A percentile compares a stretch with the other conserved stretches of the same genome.
phyloP scores from a whole-genome alignment of 805 yeast species.

The Kluyveromyces aestuarii region DNA sequence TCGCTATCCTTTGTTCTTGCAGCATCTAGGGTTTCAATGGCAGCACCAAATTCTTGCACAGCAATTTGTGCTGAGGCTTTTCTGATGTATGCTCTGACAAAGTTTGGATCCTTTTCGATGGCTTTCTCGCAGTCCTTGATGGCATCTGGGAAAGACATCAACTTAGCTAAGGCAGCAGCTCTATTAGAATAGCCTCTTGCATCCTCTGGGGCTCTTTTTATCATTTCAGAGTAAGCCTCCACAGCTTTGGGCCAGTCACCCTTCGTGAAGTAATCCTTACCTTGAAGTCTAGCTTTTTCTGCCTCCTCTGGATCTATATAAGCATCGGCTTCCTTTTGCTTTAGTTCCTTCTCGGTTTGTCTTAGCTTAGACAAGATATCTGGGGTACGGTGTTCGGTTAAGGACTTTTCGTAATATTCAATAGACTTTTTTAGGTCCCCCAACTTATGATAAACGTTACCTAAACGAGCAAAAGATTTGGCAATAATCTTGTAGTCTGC shows the following conservation, averaged over 20 bases:
- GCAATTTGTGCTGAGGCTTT: constrained; percentile 93
- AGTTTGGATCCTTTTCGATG: constrained; percentile 76
- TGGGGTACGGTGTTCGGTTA: constrained; percentile 96
- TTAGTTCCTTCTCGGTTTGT: constrained; percentile 75
- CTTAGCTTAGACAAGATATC: constrained; percentile 84
- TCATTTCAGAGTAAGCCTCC: constrained; percentile 88
- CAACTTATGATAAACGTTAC: constrained; percentile 69
- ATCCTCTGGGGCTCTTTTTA: constrained; percentile 94
- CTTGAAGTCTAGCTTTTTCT: constrained; percentile 88
- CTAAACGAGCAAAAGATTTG: constrained; percentile 87
- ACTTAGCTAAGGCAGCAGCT: constrained; percentile 92
- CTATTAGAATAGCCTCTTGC: constrained; percentile 96
- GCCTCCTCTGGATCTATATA: constrained; percentile 89
- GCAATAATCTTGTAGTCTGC: constrained; percentile 90
- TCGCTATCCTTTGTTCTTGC: constrained; percentile 73
- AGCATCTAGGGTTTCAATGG: constrained; percentile 67
- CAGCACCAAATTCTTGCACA: constrained; percentile 74
- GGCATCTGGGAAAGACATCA: constrained; percentile 96
- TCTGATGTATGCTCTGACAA: constrained; percentile 91
- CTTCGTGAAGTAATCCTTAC: constrained; percentile 79
- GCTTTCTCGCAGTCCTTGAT: constrained; percentile 87
- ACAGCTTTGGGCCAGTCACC: constrained; percentile 98
- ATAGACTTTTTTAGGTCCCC: constrained; percentile 67
- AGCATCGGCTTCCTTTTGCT: constrained; percentile 63
- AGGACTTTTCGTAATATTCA: constrained; percentile 74